A percentile compares a stretch with the other conserved stretches of the same genome.
phyloP scores from a whole-genome alignment of 1,284 basidiomycete species.

The Ganoderma leucocontextum region DNA sequence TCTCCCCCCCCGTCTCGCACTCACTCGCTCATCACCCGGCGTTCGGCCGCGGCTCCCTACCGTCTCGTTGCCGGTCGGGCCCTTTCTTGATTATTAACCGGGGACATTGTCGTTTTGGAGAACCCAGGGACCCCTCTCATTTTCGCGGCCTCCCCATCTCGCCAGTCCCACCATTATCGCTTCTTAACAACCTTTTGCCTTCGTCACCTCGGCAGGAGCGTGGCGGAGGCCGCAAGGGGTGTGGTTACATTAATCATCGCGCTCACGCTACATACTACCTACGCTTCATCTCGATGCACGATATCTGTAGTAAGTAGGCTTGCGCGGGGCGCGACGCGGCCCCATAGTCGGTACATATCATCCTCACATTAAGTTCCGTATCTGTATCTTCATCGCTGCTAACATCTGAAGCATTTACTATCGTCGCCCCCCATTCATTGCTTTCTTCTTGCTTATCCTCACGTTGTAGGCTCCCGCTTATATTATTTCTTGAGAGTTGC shows the following conservation, averaged over 20 bases:
- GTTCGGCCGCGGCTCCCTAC: not conserved
- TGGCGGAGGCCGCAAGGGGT: not conserved
- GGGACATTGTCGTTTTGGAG: not conserved
- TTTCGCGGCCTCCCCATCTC: not conserved
- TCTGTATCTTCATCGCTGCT: not conserved
- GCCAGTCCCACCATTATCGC: not conserved
- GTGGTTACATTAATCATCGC: not conserved
- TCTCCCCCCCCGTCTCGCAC: not conserved
- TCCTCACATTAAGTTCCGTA: not conserved
- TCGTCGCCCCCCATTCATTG: not conserved
- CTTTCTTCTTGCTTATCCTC: conserved; percentile 5
- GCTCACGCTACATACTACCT: conserved; percentile 2
- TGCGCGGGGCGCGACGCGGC: not conserved
- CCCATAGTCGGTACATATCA: conserved; percentile 17
- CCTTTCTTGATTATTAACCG: not conserved
- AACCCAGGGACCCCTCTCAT: not conserved
- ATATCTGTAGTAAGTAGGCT: conserved; percentile 6
- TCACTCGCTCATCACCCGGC: not conserved
- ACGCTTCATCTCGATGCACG: not conserved
- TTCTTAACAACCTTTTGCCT: not conserved
- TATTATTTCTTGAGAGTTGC: not conserved
- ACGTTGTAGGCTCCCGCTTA: not conserved
- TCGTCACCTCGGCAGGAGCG: not conserved
- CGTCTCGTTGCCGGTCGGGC: not conserved
- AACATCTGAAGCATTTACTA: not conserved